These are phyloP conservation scores for Ceratocystis eucalypticola DNA, from an alignment of 2,329 filamentous ascomycete species.

Conservation along the genomic window DNA sequence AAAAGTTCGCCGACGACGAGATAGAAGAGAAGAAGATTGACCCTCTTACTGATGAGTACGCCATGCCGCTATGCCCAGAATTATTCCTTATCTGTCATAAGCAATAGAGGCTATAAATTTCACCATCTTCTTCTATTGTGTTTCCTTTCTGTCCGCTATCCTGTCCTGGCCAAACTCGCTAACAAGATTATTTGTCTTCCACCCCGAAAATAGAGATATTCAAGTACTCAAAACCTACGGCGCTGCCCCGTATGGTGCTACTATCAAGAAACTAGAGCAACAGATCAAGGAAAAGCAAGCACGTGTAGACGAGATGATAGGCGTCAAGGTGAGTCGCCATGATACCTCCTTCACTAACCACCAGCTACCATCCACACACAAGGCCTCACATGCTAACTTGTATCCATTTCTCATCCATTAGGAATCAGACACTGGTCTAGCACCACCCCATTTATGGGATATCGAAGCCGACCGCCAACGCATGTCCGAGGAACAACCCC, in stretches of 20 bases:
- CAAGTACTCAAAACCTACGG: conserved; percentile 99
- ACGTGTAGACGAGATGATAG: conserved; percentile 98
- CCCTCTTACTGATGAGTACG: conserved; percentile 81
- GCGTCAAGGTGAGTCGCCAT: conserved; percentile 47
- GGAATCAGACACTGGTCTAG: conserved; percentile 97
- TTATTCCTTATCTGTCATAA: too few species aligned
- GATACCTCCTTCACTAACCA: not conserved
- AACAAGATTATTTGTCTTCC: conserved; percentile 17
- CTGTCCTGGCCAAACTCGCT: not conserved
- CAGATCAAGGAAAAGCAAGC: conserved; percentile 99
- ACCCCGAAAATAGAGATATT: conserved; percentile 62
- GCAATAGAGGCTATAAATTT: too few species aligned
- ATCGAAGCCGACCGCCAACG: conserved; percentile 94
- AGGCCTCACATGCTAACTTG: not conserved
- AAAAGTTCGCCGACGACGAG: conserved; percentile 93
- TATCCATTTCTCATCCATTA: conserved; percentile 27
- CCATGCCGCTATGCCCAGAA: too few species aligned
- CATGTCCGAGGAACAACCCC: conserved; percentile 94
- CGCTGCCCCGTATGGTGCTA: conserved; percentile 83
- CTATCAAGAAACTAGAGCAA: conserved; percentile 94
- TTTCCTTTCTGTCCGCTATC: too few species aligned
- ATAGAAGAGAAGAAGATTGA: conserved; percentile 99
- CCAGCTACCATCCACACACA: not conserved
- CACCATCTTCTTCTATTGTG: too few species aligned
- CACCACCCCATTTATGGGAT: conserved; percentile 97